Evolutionary conservation across 2,329 filamentous ascomycete species (phyloP), one percentile per base, ranked within the genome.

Genomic region (Chalaropsis thielavioides): DNA sequence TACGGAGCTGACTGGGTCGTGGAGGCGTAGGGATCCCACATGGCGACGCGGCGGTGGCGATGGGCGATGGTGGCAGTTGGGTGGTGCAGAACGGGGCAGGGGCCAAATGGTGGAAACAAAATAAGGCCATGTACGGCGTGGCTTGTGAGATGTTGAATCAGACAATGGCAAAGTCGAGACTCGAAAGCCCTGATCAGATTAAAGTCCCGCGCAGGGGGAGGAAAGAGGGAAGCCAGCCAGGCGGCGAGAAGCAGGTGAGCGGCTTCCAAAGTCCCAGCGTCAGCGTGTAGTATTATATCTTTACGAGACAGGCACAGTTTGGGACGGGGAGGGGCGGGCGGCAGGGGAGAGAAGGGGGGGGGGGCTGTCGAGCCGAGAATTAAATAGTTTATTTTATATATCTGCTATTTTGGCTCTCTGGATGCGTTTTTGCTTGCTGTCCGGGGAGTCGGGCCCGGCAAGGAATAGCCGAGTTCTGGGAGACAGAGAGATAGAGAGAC

Each of bases 11-110:
- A 6, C 27, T 59, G 35, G 5, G 41, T 51, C 24, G 38, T 63
- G 17, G 63, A 49, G 27, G 63, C 54, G 60, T 67, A 67, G 10
- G 66, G 66, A 44, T 67, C 66, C 66, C 66, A 67, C 66, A 67
- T 67, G 40, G 31, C 60, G 60, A 46, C 22, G 27, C n/a, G n/a
- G n/a, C n/a, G n/a, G n/a, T n/a, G n/a, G n/a, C n/a, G n/a, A n/a
- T n/a, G n/a, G n/a, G n/a, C n/a, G n/a, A n/a, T n/a, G n/a, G n/a
- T n/a, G n/a, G n/a, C n/a, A n/a, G n/a, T n/a, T n/a, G n/a, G n/a
- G n/a, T n/a, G n/a, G n/a, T n/a, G n/a, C n/a, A n/a, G n/a, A n/a
- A n/a, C n/a, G n/a, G n/a, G n/a, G n/a, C n/a, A n/a, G n/a, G n/a
- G n/a, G n/a, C n/a, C n/a, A 51, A 22, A 13, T 7, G n/a, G 17